phyloP scores from a whole-genome alignment of 2,329 filamentous ascomycete species.

The Colletotrichum sp. region DNA sequence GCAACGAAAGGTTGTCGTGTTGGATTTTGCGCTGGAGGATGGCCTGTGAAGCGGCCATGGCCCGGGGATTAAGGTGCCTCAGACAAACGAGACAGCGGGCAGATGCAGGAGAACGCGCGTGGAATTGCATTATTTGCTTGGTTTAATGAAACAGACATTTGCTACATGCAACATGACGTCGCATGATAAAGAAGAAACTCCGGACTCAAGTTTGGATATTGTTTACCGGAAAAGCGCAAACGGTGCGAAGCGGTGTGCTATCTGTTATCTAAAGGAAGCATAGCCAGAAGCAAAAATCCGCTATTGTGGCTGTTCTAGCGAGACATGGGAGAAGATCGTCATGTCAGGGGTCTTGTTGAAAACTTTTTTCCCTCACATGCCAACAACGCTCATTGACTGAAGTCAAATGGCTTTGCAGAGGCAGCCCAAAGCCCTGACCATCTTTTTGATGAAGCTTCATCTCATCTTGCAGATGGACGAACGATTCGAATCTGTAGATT shows the following conservation, averaged over 20 bases:
- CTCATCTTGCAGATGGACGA: background rate
- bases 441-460: background rate
- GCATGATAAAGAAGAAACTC: background rate
- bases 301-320: background rate
- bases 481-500: background rate
- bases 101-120: background rate
- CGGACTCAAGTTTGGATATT: background rate
- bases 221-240: background rate
- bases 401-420: background rate
- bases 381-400: background rate
- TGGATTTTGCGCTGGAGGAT: conserved; percentile 7
- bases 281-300: background rate
- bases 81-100: background rate
- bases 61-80: background rate
- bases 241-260: background rate
- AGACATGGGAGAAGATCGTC: background rate
- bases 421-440: background rate
- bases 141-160: background rate
- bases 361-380: background rate
- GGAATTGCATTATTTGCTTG: background rate
- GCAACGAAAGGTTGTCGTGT: conserved; percentile 9
- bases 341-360: background rate
- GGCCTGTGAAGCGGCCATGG: background rate
- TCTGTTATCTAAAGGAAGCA: background rate
- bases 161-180: background rate